Evolutionary conservation across 768 basidiomycete genomes (phyloP).

Genomic region (Tricholoma hemisulphureum): DNA sequence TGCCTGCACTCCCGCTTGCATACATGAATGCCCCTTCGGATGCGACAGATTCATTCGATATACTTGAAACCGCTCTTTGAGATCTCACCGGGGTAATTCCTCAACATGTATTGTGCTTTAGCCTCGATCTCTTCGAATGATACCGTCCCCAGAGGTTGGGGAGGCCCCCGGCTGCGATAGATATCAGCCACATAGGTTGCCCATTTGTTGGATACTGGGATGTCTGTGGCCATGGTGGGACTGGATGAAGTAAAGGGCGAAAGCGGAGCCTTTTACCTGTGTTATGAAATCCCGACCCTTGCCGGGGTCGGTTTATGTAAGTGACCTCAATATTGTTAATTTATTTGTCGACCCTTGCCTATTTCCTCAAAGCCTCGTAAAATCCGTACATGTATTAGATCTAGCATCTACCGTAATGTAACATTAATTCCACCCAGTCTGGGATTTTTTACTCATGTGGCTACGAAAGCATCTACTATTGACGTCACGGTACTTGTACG

Average conservation of each 20-base stretch:
- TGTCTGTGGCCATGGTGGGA: not conserved
- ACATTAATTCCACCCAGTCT: no score
- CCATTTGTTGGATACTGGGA: slow-evolving; percentile 29
- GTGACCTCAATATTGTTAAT: no score
- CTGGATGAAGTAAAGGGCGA: not conserved
- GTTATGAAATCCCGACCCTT: not conserved
- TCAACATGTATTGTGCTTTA: slow-evolving; percentile 62
- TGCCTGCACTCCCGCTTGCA: slow-evolving; percentile 75
- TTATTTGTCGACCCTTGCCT: no score
- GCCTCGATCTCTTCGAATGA: slow-evolving; percentile 60
- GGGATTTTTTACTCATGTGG: no score
- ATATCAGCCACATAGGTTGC: slow-evolving; percentile 38
- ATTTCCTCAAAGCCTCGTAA: no score
- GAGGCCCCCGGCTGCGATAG: slow-evolving; percentile 38
- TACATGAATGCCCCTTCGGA: slow-evolving; percentile 66
- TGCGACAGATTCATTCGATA: not conserved
- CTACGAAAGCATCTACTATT: no score
- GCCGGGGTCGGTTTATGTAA: no score
- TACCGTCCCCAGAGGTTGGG: slow-evolving; percentile 58
- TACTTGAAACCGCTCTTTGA: not conserved
- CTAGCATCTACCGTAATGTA: no score
- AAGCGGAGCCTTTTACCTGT: not conserved
- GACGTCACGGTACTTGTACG: no score
- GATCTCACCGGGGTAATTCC: slow-evolving; percentile 48
- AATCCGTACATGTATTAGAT: no score